Evolutionary conservation across 2,329 filamentous ascomycete species (phyloP).

Genomic region (Myriosclerotinia scirpicola): DNA sequence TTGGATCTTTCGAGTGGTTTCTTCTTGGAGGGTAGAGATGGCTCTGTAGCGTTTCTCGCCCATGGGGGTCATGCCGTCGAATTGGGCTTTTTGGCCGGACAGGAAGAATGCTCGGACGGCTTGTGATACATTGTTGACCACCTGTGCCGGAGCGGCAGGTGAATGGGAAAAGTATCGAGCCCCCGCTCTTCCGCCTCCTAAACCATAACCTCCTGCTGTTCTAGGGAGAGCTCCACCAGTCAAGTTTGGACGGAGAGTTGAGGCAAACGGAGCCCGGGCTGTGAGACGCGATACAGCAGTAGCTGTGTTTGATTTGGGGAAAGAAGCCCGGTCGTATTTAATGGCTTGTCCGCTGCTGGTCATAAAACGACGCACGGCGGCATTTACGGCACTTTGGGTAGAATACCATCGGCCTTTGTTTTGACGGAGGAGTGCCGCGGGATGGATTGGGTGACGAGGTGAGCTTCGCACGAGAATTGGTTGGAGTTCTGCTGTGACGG

Average conservation of each 20-base stretch:
- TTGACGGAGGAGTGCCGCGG: conserved; percentile 62
- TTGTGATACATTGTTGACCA: conserved; percentile 92
- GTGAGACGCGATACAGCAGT: conserved; percentile 62
- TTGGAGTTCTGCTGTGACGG: conserved; percentile 53
- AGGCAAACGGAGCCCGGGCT: conserved; percentile 80
- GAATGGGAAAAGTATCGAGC: conserved; percentile 88
- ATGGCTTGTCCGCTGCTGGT: conserved; percentile 38
- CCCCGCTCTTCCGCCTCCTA: conserved; percentile 69
- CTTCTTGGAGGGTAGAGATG: conserved; percentile 72
- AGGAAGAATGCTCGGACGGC: conserved; percentile 89
- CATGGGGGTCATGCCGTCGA: conserved; percentile 71
- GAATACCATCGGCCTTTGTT: conserved; percentile 63
- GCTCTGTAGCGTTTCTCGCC: conserved; percentile 79
- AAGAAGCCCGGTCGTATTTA: conserved; percentile 52
- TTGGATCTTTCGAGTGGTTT: conserved; percentile 67
- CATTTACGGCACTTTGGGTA: conserved; percentile 55
- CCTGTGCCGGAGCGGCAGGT: conserved; percentile 81
- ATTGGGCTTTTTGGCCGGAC: conserved; percentile 85
- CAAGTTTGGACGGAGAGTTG: conserved; percentile 84
- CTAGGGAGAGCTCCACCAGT: conserved; percentile 83
- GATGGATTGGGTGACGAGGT: conserved; percentile 55
- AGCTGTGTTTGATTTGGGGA: conserved; percentile 57
- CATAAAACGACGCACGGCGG: conserved; percentile 46
- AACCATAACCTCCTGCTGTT: conserved; percentile 83
- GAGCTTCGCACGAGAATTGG: conserved; percentile 58